Evolutionary conservation across 495 filamentous ascomycete genomes (phyloP), one percentile per base, ranked within the genome.

Genomic region (Lepidopterella palustris): DNA sequence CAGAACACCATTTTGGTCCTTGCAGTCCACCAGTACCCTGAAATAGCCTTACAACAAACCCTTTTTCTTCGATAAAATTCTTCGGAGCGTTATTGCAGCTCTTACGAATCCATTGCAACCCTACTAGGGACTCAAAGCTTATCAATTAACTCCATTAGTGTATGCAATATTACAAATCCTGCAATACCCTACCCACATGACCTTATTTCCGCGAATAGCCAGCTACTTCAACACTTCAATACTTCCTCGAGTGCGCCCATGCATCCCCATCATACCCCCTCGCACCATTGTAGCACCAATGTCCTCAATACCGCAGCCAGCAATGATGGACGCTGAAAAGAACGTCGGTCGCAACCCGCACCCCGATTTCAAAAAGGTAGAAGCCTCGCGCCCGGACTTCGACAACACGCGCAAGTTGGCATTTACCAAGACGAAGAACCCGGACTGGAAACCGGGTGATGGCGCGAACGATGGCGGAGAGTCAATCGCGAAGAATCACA

Each of bases 391-490:
- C 11, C 86, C 85, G 1, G 78, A 83, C 54, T 97, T 85, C 74
- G 64, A 72, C 27, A 59, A 68, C n/a, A 69, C 81, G 48, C 67
- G 69, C 15, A 66, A 77, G 45, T 75, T 76, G 45, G 68, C 74
- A 54, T 83, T 79, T 70, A 89, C 84, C 18, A 84, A 95, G 69
- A 86, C 90, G 0, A 80, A 82, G 1, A 77, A 84, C 8, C 89
- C 93, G 0, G 67, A 77, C 24, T 97, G 93, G 93, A 83, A 83
- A 49, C 72, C 81, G 51, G 92, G 92, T n/a, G 74, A 80, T 21
- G 92, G 92, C 45, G 84, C 82, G 27, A 92, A 88, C 67, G 77
- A 86, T 55, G 72, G 73, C 6, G 80, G 79, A 20, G 78, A 77
- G 61, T 73, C 74, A 45, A 70, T 83, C 60, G 74, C 79, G 42